Evolutionary conservation across 768 basidiomycete genomes (phyloP), one percentile per base, ranked within the genome.

Genomic region (Termitomyces sp.): DNA sequence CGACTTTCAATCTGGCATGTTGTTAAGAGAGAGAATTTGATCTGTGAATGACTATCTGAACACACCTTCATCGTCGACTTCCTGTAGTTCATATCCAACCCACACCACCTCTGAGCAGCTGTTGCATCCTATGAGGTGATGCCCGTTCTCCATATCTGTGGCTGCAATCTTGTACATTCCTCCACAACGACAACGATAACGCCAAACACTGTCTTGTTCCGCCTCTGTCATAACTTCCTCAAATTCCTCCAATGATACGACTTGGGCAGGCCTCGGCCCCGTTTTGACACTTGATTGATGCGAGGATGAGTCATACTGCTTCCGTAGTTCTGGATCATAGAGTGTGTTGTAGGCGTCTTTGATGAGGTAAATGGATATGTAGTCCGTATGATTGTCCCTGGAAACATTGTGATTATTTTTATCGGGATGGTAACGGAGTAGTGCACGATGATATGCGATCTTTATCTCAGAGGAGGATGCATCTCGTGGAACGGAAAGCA

Each of bases 31-130:
- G 10, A 15, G 3, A 48, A 13, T 44, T 48, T 36, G 18, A 36
- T 28, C 12, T 34, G 6, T 47, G 36, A 47, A 22, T 33, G 7
- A 20, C 34, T 18, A 36, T 29, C 39, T 34, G 34, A 45, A 50
- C 44, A 48, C 52, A 54, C 59, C 62, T 58, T 66, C 64, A 37
- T 60, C 55, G 24, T 72, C 75, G 7, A 64, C 70, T 13, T 51
- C 49, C 20, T 68, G 73, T 13, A 80, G 65, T 70, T 93, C 87
- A 64, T 91, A 93, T 1, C 92, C 91, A n/a, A 85, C 88, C 88
- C 90, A 93, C 1, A 93, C 75, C 9, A 82, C 83, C 69, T 93
- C 92, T 16, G 92, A 94, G 67, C 91, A 93, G 54, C 82, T 81
- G 55, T 72, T 80, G 62, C 92, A 94, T 2, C 80, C 84, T 10